Evolutionary conservation across 495 filamentous ascomycete genomes (phyloP).

Genomic region (Penicillium soppii): DNA sequence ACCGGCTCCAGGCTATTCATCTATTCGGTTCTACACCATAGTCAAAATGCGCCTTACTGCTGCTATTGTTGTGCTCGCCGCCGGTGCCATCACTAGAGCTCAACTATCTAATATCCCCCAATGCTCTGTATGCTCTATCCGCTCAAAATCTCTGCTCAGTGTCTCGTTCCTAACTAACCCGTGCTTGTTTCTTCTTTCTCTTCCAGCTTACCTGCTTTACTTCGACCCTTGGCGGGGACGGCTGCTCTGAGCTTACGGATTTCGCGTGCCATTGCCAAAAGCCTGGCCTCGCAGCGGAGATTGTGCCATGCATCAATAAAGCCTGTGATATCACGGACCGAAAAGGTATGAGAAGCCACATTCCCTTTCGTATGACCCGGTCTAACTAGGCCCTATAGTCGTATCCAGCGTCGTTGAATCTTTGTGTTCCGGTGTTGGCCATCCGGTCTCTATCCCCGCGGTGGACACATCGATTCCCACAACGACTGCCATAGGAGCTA

Average conservation of each 20-base stretch:
- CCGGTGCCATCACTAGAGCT: not conserved
- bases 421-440: conserved; percentile 4
- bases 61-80: conserved; percentile 2
- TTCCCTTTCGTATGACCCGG: not conserved
- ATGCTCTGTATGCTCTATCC: conserved; percentile 3
- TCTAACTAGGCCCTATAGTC: conserved; percentile 3
- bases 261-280: conserved; percentile 7
- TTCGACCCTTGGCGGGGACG: not conserved
- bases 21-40: not conserved
- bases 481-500: conserved; percentile 43
- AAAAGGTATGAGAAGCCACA: conserved; percentile 1
- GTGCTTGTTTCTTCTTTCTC: conserved; percentile 2
- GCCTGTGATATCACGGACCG: conserved; percentile 4
- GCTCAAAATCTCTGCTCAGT: not conserved
- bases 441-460: conserved; percentile 1
- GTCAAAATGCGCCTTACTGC: conserved; percentile 1
- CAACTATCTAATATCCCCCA: conserved; percentile 6
- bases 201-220: conserved; percentile 4
- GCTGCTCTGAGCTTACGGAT: conserved; percentile 7
- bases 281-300: conserved; percentile 1
- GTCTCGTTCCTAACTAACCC: not conserved
- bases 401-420: conserved; percentile 5
- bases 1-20: conserved; percentile 2
- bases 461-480: conserved; percentile 1
- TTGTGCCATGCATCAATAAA: conserved; percentile 7